A percentile compares a stretch with the other conserved stretches of the same genome.
Conservation (phyloP, 441 rosid species). For the Theobroma grandiflorum region DNA sequence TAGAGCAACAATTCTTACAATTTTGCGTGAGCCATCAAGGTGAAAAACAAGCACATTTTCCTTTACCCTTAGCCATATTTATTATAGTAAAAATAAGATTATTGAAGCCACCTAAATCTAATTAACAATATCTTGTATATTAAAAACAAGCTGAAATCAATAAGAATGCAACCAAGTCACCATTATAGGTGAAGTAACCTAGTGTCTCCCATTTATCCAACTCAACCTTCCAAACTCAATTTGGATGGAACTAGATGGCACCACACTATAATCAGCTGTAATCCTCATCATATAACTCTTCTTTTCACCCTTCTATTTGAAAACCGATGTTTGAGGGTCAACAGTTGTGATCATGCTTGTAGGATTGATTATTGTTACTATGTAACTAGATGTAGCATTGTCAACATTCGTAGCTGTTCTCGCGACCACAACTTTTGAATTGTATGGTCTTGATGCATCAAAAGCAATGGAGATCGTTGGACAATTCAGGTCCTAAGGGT, state of each 20-base stretch:
- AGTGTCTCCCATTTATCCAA: slow-evolving; percentile 35
- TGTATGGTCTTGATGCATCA: background rate
- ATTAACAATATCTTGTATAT: too few species aligned
- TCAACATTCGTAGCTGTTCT: slow-evolving; percentile 32
- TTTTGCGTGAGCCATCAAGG: too few species aligned
- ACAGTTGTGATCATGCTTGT: slow-evolving; percentile 13
- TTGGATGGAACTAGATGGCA: background rate
- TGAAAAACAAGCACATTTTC: too few species aligned
- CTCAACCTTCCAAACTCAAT: slow-evolving; percentile 23
- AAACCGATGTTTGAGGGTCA: slow-evolving; percentile 25
- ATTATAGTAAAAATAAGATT: too few species aligned
- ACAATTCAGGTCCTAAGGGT: slow-evolving; percentile 44
- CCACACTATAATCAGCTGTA: background rate
- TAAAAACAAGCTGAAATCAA: too few species aligned
- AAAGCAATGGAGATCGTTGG: slow-evolving; percentile 41
- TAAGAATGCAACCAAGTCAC: slow-evolving; percentile 34
- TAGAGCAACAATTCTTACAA: too few species aligned
- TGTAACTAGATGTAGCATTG: background rate
- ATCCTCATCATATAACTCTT: slow-evolving; percentile 25
- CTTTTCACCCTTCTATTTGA: slow-evolving; percentile 30
- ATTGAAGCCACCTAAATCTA: too few species aligned
- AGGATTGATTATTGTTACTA: background rate
- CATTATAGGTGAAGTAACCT: slow-evolving; percentile 34
- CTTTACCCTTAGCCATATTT: too few species aligned
- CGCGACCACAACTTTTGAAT: background rate